phyloP scores from a whole-genome alignment of 768 basidiomycete species.

The Lentinula edodes region DNA sequence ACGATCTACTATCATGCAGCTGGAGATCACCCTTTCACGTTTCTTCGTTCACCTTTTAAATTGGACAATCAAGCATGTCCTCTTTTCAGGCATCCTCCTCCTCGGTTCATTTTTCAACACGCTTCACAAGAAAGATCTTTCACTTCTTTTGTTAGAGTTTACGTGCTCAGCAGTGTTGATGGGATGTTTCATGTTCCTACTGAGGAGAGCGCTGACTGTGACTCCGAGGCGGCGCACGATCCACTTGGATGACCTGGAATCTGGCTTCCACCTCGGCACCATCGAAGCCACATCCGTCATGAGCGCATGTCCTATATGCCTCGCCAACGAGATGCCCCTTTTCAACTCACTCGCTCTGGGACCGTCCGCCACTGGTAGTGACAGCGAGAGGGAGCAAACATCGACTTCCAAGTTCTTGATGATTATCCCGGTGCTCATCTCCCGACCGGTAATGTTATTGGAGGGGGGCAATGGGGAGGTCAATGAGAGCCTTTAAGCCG shows the following conservation, averaged over 20 bases:
- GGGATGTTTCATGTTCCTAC: not conserved
- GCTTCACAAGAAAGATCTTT: not conserved
- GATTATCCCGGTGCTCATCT: not conserved
- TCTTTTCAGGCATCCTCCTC: not conserved
- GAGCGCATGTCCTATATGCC: not conserved
- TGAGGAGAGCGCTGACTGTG: not conserved
- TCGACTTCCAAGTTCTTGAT: not conserved
- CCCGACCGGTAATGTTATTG: not conserved
- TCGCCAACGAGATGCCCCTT: not conserved
- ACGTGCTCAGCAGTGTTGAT: not conserved
- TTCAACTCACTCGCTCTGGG: not conserved
- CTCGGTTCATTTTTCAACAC: not conserved
- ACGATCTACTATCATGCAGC: not conserved
- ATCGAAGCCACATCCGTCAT: not conserved
- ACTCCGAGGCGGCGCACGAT: not conserved
- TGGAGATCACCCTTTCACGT: not conserved
- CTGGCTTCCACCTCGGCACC: not conserved
- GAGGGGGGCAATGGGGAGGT: not conserved
- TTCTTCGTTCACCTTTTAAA: not conserved
- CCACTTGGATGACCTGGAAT: not conserved
- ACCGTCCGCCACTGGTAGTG: not conserved
- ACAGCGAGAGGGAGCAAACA: too few species aligned
- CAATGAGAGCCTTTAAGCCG: not conserved
- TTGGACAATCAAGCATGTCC: not conserved
- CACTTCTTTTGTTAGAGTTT: not conserved